Evolutionary conservation across 768 basidiomycete species (phyloP).

Genomic region (Gymnopilus junonius): DNA sequence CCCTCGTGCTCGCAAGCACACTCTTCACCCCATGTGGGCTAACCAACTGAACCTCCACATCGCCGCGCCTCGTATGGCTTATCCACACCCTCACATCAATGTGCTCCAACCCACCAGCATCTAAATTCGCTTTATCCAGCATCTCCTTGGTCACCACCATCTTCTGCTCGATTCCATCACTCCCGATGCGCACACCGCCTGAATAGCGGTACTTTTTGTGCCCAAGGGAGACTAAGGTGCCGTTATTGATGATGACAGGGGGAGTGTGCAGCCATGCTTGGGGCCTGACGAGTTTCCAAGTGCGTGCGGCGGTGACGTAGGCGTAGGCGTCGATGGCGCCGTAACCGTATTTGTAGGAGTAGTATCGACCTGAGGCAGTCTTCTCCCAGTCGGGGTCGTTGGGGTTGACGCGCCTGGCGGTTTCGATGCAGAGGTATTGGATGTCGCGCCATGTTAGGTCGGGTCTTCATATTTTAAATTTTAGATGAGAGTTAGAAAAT

Average conservation of each 20-base stretch:
- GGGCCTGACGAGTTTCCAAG: constrained; percentile 88
- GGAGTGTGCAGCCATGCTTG: constrained; percentile 89
- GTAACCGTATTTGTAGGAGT: constrained; percentile 93
- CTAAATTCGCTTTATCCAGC: constrained; percentile 77
- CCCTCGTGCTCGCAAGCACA: constrained; percentile 74
- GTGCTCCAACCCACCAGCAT: constrained; percentile 74
- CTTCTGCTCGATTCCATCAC: constrained; percentile 63
- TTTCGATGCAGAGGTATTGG: constrained; percentile 84
- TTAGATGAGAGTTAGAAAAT: background rate
- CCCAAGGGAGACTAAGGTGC: constrained; percentile 49
- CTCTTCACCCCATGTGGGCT: constrained; percentile 88
- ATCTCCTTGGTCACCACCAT: constrained; percentile 69
- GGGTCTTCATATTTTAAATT: constrained; percentile 57
- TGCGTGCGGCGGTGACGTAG: constrained; percentile 77
- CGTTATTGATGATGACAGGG: constrained; percentile 64
- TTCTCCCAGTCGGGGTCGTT: constrained; percentile 94
- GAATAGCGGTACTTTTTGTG: constrained; percentile 50
- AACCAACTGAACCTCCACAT: constrained; percentile 86
- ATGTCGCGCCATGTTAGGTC: constrained; percentile 98
- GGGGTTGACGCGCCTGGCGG: constrained; percentile 77
- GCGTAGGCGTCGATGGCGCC: constrained; percentile 83
- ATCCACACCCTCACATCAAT: constrained; percentile 93
- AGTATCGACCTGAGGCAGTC: constrained; percentile 66
- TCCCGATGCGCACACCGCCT: constrained; percentile 67
- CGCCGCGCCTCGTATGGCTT: constrained; percentile 80